phyloP scores from a whole-genome alignment of 306 rosid genomes.

The Corylus heterophylla region DNA sequence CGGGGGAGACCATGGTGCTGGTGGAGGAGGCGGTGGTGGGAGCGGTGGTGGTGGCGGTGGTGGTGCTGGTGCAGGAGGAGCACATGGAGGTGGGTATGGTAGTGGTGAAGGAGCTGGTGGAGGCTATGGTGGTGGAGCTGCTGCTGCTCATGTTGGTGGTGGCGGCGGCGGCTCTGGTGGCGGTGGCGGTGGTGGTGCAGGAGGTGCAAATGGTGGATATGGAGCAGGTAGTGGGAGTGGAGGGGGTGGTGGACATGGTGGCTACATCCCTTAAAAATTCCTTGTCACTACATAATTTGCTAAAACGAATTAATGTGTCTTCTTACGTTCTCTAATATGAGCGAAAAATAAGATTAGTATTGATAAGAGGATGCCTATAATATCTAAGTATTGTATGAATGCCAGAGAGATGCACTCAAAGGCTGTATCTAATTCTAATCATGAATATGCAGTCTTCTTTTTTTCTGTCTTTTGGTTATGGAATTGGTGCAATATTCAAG shows the following conservation, averaged over 20 bases:
- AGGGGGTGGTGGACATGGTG: constrained; percentile 46
- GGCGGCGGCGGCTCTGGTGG: constrained; percentile 38
- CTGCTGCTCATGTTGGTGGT: constrained; percentile 25
- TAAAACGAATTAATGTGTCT: neutral
- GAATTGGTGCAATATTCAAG: neutral
- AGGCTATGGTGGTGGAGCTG: constrained; percentile 37
- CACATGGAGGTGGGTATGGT: constrained; percentile 45
- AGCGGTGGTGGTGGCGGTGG: constrained; percentile 37
- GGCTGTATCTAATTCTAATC: neutral
- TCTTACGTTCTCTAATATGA: neutral
- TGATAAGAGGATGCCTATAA: constrained; percentile 22
- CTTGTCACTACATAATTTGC: neutral
- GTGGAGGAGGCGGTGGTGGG: constrained; percentile 38
- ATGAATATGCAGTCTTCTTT: neutral
- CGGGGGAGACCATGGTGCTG: constrained; percentile 38
- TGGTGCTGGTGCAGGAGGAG: constrained; percentile 39
- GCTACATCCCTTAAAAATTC: constrained; percentile 43
- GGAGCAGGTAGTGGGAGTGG: constrained; percentile 38
- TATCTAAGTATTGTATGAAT: neutral
- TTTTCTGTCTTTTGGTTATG: neutral
- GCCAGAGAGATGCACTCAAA: neutral
- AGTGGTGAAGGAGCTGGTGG: constrained; percentile 41
- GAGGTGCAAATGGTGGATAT: constrained; percentile 24
- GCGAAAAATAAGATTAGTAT: constrained; percentile 10
- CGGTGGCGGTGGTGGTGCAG: constrained; percentile 30